Conservation (phyloP, 306 rosid genomes). For the Malus orientalis region DNA sequence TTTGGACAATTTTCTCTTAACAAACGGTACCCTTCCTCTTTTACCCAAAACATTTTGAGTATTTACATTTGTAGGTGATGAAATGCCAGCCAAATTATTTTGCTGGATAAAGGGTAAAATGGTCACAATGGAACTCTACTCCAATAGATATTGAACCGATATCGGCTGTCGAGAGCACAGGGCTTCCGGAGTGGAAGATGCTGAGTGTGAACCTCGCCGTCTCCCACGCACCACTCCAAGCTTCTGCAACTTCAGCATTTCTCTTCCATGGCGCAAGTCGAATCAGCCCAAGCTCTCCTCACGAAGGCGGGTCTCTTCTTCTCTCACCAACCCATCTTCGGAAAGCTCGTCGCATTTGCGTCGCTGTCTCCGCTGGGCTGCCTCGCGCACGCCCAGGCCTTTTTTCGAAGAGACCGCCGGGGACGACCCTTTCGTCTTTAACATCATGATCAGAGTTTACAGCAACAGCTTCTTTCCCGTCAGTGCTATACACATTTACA, state of each 20-base stretch:
- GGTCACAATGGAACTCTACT: background rate
- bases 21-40: background rate
- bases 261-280: conserved; percentile 40
- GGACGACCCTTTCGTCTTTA: conserved; percentile 39
- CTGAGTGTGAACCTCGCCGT: conserved; percentile 1
- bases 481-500: conserved; percentile 35
- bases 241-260: conserved; percentile 23
- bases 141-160: background rate
- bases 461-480: conserved; percentile 41
- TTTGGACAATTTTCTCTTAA: conserved; percentile 1
- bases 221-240: conserved; percentile 12
- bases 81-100: background rate
- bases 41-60: background rate
- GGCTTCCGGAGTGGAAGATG: background rate
- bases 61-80: background rate
- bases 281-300: conserved; percentile 37
- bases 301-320: conserved; percentile 38
- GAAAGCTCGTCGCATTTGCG: conserved; percentile 34
- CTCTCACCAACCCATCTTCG: conserved; percentile 6
- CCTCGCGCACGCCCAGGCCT: conserved; percentile 44
- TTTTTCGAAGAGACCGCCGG: conserved; percentile 47
- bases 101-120: too few species aligned
- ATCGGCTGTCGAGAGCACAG: background rate
- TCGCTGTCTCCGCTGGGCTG: conserved; percentile 52
- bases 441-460: conserved; percentile 68